A percentile compares a stretch with the other conserved stretches of the same genome.
Evolutionary conservation across 2,329 filamentous ascomycete genomes (phyloP).

Genomic region (Pyricularia grisea): DNA sequence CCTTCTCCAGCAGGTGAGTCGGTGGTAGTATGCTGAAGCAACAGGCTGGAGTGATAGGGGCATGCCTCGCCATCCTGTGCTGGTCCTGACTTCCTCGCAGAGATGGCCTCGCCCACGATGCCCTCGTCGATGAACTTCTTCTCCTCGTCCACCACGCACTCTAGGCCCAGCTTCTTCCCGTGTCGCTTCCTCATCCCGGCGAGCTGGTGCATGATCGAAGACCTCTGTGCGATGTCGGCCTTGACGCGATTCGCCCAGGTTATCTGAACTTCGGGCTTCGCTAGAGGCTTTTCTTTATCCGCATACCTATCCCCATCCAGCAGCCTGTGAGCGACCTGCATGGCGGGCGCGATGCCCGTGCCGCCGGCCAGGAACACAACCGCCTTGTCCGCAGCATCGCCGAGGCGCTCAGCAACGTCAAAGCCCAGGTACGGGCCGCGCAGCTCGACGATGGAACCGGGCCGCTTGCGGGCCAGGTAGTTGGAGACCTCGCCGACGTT

Average conservation of each 20-base stretch:
- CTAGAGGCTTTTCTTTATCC: constrained; percentile 14
- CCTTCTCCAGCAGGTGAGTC: constrained; percentile 12
- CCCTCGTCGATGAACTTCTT: constrained; percentile 49
- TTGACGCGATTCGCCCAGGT: constrained; percentile 71
- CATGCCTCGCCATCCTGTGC: constrained; percentile 7
- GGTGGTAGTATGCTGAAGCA: constrained; percentile 13
- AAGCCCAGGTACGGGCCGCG: constrained; percentile 72
- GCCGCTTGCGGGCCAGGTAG: constrained; percentile 60
- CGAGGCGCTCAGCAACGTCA: constrained; percentile 28
- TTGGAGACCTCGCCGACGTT: constrained; percentile 72
- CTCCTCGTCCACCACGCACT: constrained; percentile 80
- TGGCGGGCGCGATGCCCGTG: constrained; percentile 81
- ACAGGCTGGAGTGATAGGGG: constrained; percentile 15
- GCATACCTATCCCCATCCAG: constrained; percentile 25
- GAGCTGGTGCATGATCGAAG: constrained; percentile 52
- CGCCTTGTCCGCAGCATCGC: constrained; percentile 19
- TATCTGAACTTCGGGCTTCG: constrained; percentile 50
- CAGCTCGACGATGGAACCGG: constrained; percentile 59
- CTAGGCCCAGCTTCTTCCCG: constrained; percentile 49
- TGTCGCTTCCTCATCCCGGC: constrained; percentile 49
- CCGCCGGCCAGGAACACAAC: constrained; percentile 85
- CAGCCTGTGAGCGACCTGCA: constrained; percentile 66
- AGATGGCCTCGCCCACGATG: constrained; percentile 10
- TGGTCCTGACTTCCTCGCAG: background rate
- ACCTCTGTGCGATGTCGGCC: constrained; percentile 51